Conservation (phyloP, 257 asterid genomes). For the Linaria vulgaris region DNA sequence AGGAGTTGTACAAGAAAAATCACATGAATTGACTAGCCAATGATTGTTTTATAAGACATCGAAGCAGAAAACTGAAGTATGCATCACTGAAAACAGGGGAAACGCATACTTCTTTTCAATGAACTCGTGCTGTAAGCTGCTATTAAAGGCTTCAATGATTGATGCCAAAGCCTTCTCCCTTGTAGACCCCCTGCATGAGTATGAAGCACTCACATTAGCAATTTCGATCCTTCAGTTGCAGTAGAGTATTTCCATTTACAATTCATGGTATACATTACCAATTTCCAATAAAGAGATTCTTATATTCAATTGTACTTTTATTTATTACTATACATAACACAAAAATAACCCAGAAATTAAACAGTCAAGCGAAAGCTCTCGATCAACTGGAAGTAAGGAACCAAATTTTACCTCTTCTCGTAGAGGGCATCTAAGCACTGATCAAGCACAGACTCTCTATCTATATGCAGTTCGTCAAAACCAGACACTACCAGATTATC, state of each 20-base stretch:
- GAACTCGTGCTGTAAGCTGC: constrained; percentile 66
- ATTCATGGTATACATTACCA: constrained; percentile 1
- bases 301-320: neutral
- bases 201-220: neutral
- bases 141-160: constrained; percentile 67
- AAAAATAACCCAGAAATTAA: neutral
- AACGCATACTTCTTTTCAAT: constrained; percentile 63
- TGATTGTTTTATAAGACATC: neutral
- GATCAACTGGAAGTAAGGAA: neutral
- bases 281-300: neutral
- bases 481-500: constrained; percentile 39
- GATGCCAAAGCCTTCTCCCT: constrained; percentile 84
- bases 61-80: constrained; percentile 1
- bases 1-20: neutral
- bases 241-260: neutral
- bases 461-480: constrained; percentile 57
- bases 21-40: neutral
- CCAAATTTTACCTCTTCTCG: constrained; percentile 76
- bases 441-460: constrained; percentile 68
- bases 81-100: constrained; percentile 5
- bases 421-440: constrained; percentile 70
- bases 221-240: constrained; percentile 4
- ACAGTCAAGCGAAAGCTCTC: neutral
- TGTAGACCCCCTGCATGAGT: constrained; percentile 71
- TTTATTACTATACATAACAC: neutral